Evolutionary conservation across 208 protist species (phyloP), one percentile per base, ranked within the genome.

Genomic region (Leishmania guyanensis): DNA sequence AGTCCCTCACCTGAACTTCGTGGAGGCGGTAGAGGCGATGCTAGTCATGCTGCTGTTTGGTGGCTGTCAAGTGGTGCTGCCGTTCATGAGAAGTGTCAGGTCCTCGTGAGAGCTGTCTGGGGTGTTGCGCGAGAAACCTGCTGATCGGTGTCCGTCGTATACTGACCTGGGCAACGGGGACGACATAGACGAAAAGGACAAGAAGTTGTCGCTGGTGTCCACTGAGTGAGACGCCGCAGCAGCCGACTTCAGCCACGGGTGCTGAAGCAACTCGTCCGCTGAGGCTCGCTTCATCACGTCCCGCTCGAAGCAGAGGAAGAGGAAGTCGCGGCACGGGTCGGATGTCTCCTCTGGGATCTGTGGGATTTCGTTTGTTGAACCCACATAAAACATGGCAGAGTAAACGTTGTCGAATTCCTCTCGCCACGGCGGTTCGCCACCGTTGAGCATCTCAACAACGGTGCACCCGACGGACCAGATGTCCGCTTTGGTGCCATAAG

Each of bases 391-490:
- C 90, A 96, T 95, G 51, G 88, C 88, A 0, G 93, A 93, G 85
- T 93, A 94, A 12, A 93, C 91, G 78, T 94, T 95, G 56, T 94
- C 92, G 83, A 97, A 97, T 70, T 92, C 86, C 65, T 93, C 86
- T 3, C 86, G 82, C 93, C 91, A 95, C 83, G 93, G 93, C 5
- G 91, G 91, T 69, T 90, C 84, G 22, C 91, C 91, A 51, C 93
- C 90, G 81, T 97, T 97, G 53, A 96, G 89, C 94, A 98, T 95
- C 80, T 99, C 97, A 0, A 98, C 94, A 0, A 95, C 92, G 5
- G 96, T 98, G 86, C 97, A 98, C 65, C 96, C 96, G 17, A 96
- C 93, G 12, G 94, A 98, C 97, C 95, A 98, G 64, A 98, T 97
- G 80, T 98, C 97, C 26, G 95, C 94, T 82, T 94, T 94, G 36